These are phyloP conservation scores for Fallopia convolvulus DNA, from an alignment of 148 eudicot species.

Conservation along the genomic window DNA sequence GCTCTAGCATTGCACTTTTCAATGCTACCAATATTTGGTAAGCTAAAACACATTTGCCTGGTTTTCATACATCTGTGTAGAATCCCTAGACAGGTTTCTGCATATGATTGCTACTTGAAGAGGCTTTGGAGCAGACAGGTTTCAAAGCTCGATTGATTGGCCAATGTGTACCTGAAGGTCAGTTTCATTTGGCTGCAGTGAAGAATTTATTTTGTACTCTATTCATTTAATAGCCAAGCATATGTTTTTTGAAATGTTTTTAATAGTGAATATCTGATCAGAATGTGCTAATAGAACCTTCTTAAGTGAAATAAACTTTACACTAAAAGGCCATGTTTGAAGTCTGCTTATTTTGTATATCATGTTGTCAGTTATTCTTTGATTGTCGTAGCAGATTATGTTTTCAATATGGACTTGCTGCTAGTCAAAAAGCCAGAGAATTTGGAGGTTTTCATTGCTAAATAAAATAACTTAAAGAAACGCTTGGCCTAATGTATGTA, in stretches of 20 bases:
- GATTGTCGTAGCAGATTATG: background rate
- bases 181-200: constrained; percentile 6
- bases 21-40: too few species aligned
- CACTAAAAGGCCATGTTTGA: too few species aligned
- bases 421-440: too few species aligned
- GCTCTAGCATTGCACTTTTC: too few species aligned
- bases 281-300: background rate
- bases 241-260: background rate
- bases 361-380: background rate
- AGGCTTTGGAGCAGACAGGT: constrained; percentile 85
- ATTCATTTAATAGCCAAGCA: background rate
- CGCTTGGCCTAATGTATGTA: too few species aligned
- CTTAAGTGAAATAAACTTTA: background rate
- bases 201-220: background rate
- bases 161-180: constrained; percentile 90
- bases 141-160: constrained; percentile 80
- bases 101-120: constrained; percentile 28
- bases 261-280: background rate
- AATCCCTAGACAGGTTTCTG: too few species aligned
- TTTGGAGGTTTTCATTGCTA: too few species aligned
- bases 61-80: too few species aligned
- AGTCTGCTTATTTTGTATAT: too few species aligned
- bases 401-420: background rate
- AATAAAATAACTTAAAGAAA: too few species aligned
- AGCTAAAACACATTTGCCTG: too few species aligned